Percentiles rank a stretch among this genome's conserved stretches.
Conservation (phyloP, 176 grass and related monocot species). For the Oryza officinalis region DNA sequence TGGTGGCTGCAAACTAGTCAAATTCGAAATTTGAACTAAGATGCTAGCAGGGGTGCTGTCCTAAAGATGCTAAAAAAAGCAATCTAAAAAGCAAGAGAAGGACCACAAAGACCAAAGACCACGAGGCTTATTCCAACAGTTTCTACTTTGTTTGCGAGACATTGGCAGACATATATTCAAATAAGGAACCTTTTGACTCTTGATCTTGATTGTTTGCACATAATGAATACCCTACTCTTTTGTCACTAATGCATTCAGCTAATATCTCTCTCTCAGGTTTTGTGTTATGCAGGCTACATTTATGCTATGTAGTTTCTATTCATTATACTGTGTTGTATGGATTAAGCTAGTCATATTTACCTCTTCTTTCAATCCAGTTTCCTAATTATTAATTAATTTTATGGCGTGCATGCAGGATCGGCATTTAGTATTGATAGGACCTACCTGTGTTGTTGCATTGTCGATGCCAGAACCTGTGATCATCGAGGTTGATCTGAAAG, state of each 20-base stretch:
- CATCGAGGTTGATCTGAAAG: conserved; percentile 10
- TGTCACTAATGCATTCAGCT: neutral
- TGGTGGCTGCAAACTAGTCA: too few species aligned
- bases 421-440: conserved; percentile 12
- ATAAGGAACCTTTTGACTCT: neutral
- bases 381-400: neutral
- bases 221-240: too few species aligned
- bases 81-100: too few species aligned
- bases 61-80: too few species aligned
- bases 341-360: neutral
- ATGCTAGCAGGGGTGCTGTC: too few species aligned
- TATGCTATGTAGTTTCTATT: neutral
- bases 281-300: neutral
- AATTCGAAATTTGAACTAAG: too few species aligned
- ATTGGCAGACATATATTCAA: too few species aligned
- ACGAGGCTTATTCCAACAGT: too few species aligned
- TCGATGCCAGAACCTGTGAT: neutral
- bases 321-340: neutral
- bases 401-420: neutral
- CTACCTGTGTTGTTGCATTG: neutral
- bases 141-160: too few species aligned
- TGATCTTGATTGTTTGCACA: neutral
- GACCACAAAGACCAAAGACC: too few species aligned
- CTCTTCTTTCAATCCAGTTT: neutral
- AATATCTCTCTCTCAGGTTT: neutral